Evolutionary conservation across 148 eudicot species (phyloP).

Genomic region (Drosera capensis): DNA sequence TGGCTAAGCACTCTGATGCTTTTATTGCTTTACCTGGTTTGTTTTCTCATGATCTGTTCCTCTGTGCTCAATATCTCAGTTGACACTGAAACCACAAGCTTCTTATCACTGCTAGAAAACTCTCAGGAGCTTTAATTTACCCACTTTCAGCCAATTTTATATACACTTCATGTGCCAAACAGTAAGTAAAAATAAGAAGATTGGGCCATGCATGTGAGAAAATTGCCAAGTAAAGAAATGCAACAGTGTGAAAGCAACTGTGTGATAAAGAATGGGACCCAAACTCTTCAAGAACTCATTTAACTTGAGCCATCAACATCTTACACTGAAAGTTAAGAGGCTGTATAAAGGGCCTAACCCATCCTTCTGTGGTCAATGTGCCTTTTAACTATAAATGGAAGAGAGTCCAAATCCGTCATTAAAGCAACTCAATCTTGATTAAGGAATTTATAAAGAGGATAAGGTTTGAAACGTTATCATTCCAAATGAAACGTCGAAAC

Average conservation of each 20-base stretch:
- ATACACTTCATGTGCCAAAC: too few species aligned
- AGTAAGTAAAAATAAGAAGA: neutral
- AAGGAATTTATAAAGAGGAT: too few species aligned
- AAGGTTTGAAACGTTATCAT: too few species aligned
- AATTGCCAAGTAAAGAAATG: neutral
- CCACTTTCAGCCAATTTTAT: too few species aligned
- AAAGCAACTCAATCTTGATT: too few species aligned
- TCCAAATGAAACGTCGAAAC: too few species aligned
- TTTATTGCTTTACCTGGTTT: slow-evolving; percentile 96
- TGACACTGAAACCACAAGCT: neutral
- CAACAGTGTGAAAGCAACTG: slow-evolving; percentile 16
- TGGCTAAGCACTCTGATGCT: slow-evolving; percentile 99
- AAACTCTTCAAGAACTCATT: slow-evolving; percentile 11
- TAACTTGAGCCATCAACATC: slow-evolving; percentile 47
- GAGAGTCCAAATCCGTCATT: too few species aligned
- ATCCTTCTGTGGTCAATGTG: slow-evolving; percentile 8
- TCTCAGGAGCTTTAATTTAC: neutral
- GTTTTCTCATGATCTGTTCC: too few species aligned
- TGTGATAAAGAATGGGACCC: slow-evolving; percentile 13
- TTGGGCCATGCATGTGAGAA: neutral
- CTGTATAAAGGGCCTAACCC: slow-evolving; percentile 9
- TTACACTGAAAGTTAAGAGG: slow-evolving; percentile 23
- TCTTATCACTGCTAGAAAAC: neutral
- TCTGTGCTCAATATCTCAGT: neutral
- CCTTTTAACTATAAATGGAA: slow-evolving; percentile 9